These are phyloP conservation scores for Ilex paraguariensis DNA, from an alignment of 305 asterid genomes.

Conservation along the genomic window DNA sequence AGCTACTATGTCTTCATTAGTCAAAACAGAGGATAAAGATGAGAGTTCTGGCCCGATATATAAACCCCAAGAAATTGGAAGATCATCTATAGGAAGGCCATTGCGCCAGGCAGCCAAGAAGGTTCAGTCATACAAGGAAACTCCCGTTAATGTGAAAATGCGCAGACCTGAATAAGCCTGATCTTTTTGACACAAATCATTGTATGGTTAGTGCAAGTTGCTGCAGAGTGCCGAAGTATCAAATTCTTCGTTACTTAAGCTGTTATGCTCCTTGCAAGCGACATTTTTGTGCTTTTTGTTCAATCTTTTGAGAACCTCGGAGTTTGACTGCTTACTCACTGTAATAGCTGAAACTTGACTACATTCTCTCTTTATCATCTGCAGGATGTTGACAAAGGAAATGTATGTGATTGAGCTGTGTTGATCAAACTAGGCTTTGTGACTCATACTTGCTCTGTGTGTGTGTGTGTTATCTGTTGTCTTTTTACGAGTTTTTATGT, in stretches of 20 bases:
- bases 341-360: no score
- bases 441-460: no score
- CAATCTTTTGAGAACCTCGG: background rate
- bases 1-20: slow-evolving; percentile 15
- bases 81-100: slow-evolving; percentile 48
- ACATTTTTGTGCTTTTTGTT: background rate
- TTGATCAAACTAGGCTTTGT: no score
- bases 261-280: no score
- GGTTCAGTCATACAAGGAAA: slow-evolving; percentile 68
- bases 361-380: no score
- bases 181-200: background rate
- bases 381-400: no score
- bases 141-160: slow-evolving; percentile 51
- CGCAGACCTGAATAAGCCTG: slow-evolving; percentile 35
- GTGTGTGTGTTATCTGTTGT: no score
- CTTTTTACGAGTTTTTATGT: no score
- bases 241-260: no score
- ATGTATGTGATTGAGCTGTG: no score
- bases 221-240: no score
- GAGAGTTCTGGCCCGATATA: slow-evolving; percentile 6
- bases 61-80: slow-evolving; percentile 26
- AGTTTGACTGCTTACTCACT: no score
- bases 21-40: slow-evolving; percentile 19
- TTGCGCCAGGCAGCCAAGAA: slow-evolving; percentile 57
- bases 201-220: background rate